These are phyloP conservation scores for Xylaria sp. DNA, from an alignment of 2,329 filamentous ascomycete species.

Conservation along the genomic window DNA sequence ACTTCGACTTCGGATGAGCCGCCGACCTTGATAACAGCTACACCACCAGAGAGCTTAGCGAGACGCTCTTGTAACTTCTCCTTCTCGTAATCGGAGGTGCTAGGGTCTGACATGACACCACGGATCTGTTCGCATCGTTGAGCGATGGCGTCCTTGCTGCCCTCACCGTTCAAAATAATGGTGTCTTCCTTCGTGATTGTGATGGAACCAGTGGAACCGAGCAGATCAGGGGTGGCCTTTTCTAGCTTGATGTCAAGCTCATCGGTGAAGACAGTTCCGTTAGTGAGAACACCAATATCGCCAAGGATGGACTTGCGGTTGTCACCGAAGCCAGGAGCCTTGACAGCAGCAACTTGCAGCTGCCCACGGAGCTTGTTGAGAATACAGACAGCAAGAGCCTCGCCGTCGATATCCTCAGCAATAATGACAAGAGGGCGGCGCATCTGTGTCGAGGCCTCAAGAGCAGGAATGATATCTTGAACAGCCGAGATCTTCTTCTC, in stretches of 20 bases:
- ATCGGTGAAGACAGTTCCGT: conserved; percentile 96
- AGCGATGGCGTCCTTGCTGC: conserved; percentile 89
- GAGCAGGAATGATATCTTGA: conserved; percentile 97
- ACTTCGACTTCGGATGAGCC: conserved; percentile 98
- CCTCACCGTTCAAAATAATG: conserved; percentile 96
- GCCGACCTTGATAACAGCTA: conserved; percentile 99
- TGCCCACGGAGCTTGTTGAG: conserved; percentile 99
- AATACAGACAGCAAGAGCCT: conserved; percentile 98
- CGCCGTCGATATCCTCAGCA: conserved; percentile 98
- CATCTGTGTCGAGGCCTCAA: conserved; percentile 95
- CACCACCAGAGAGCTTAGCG: conserved; percentile 98
- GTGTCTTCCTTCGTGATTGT: conserved; percentile 99
- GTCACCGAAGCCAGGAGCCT: conserved; percentile 98
- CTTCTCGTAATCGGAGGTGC: conserved; percentile 99
- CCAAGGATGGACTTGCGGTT: conserved; percentile 99
- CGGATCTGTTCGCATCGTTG: conserved; percentile 99
- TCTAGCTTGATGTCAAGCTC: conserved; percentile 99
- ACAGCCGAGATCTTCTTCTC: conserved; percentile 99
- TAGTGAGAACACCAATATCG: conserved; percentile 94
- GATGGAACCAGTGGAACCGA: conserved; percentile 96
- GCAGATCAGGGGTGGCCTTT: conserved; percentile 95
- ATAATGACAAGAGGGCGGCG: conserved; percentile 98
- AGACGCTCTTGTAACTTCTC: conserved; percentile 99
- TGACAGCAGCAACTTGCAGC: conserved; percentile 97
- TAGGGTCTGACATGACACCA: conserved; percentile 91